Percentiles rank a stretch among this genome's conserved stretches.
These are phyloP conservation scores for Herpotrichia juniperi DNA, from an alignment of 2,329 filamentous ascomycete species.

Conservation along the genomic window DNA sequence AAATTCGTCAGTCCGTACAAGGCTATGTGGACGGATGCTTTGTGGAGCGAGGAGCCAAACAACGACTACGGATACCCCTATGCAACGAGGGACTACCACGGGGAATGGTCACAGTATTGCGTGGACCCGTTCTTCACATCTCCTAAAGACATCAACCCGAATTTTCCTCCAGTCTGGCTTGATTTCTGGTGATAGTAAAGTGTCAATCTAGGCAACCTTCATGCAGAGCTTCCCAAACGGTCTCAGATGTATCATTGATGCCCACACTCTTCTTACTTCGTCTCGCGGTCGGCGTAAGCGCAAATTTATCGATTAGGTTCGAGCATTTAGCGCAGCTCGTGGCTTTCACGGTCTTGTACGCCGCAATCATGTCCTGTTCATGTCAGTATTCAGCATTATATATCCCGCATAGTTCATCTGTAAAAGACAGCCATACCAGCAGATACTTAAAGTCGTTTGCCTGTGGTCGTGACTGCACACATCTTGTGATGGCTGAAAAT, in stretches of 20 bases:
- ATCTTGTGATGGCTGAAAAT: constrained; percentile 38
- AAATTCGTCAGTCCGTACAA: constrained; percentile 34
- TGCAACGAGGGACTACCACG: constrained; percentile 30
- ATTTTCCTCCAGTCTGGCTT: no score
- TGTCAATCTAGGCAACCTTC: constrained; percentile 36
- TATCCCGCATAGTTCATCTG: background rate
- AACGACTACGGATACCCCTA: constrained; percentile 28
- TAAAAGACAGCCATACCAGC: constrained; percentile 30
- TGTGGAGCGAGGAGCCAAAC: constrained; percentile 34
- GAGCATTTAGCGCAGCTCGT: constrained; percentile 40
- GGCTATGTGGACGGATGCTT: constrained; percentile 38
- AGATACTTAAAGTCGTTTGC: constrained; percentile 38
- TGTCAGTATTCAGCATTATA: constrained; percentile 21
- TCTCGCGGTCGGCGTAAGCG: constrained; percentile 36
- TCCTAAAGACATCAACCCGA: background rate
- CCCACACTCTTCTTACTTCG: constrained; percentile 30
- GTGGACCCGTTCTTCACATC: background rate
- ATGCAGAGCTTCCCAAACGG: constrained; percentile 44
- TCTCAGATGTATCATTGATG: constrained; percentile 22
- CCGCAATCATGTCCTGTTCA: constrained; percentile 46
- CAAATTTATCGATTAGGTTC: constrained; percentile 32
- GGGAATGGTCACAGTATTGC: constrained; percentile 31
- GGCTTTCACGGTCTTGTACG: constrained; percentile 42
- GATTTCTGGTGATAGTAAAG: background rate
- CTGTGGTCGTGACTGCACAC: constrained; percentile 38